Base-by-base conservation (phyloP, 2,329 filamentous ascomycete genomes). In the Fusarium mangiferae region DNA sequence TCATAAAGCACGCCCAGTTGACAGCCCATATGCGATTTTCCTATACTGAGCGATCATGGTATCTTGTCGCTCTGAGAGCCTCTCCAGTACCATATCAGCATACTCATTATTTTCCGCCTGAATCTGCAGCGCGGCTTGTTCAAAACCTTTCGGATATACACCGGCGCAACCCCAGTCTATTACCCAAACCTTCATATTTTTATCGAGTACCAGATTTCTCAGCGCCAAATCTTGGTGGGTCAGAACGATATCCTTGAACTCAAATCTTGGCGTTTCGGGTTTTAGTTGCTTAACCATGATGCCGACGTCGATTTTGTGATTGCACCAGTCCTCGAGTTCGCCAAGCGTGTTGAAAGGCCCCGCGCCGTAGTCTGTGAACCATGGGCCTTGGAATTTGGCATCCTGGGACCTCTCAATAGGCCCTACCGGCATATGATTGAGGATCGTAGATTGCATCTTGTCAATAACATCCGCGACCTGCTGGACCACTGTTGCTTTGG, bases 311-410 rank as follows among this genome's bases (percentile, higher is more conserved):
- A 54, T n/a, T 1, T 39, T 54, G 2, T 38, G 51, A 39, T 38
- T 54, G 2, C 51, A 39, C 51, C 35, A 54, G 33, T 54, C 24
- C 3, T 54, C 24, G 0, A 54, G 51, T 13, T 39, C 51, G 7
- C 0, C 0, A 0, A 54, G 14, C 0, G 20, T 39, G 20, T 22
- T 0, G 0, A 54, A 39, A 28, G 24, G 51, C 18, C 35, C 51
- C 14, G 51, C 14, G 2, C 51, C 51, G 0, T 26, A 38, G 5
- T 18, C 51, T 28, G 51, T 18, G 18, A 54, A 39, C 51, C 51
- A 54, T 0, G 24, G 51, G 0, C 51, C 51, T 7, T 54, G 35
- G 4, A 7, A 54, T 2, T n/a, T 54, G 2, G 0, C 35, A 5
- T 39, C 14, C 0, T 38, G 18, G 0, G 14, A 0, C 14, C 24